Evolutionary conservation across 345 rosid genomes (phyloP).

Genomic region (Dovyalis caffra): DNA sequence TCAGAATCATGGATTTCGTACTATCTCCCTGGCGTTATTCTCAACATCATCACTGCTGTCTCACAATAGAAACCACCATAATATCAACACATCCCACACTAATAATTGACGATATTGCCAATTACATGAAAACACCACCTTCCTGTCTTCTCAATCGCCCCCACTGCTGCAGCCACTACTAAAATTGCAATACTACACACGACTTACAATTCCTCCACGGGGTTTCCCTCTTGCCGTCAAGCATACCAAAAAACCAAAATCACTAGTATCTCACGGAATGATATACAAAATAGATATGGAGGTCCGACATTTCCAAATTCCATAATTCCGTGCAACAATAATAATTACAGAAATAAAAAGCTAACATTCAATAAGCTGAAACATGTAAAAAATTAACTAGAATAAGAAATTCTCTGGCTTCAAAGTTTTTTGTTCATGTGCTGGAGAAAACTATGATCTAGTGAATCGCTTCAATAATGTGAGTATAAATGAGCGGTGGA

Average conservation of each 20-base stretch:
- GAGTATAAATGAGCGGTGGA: background rate
- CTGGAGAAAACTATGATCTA: slow-evolving; percentile 6
- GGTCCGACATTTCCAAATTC: slow-evolving; percentile 1
- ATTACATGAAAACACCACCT: no score
- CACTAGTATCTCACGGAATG: slow-evolving; percentile 1
- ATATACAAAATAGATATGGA: background rate
- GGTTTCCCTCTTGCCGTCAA: no score
- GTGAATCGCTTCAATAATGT: background rate
- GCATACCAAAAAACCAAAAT: background rate
- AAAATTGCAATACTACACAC: no score
- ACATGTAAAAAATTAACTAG: background rate
- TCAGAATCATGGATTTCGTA: no score
- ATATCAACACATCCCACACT: no score
- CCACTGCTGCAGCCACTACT: no score
- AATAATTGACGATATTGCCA: no score
- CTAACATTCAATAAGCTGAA: background rate
- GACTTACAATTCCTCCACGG: no score
- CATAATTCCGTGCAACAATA: slow-evolving; percentile 3
- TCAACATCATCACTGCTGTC: no score
- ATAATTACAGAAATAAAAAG: slow-evolving; percentile 3
- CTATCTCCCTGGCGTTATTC: no score
- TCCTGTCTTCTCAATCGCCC: no score
- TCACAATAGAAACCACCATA: no score
- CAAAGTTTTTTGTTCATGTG: background rate
- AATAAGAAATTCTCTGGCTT: slow-evolving; percentile 2